A percentile compares a stretch with the other conserved stretches of the same genome.
Conservation (phyloP, 2,329 filamentous ascomycete genomes). For the Aspergillus piperis region DNA sequence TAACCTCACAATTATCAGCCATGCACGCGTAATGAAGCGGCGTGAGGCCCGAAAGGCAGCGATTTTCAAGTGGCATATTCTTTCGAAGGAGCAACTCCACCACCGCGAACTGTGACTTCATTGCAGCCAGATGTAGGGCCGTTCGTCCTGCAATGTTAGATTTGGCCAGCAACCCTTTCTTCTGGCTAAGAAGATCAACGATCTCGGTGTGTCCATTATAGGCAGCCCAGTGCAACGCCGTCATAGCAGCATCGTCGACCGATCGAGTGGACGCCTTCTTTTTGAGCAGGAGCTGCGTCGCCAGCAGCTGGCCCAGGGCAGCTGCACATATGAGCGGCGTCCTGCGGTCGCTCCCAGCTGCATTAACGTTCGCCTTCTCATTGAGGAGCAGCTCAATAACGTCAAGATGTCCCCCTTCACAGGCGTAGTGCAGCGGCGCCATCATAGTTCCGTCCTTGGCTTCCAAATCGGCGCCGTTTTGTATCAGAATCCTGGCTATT, state of each 20-base stretch:
- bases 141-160: conserved; percentile 36
- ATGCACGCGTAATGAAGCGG: conserved; percentile 44
- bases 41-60: conserved; percentile 32
- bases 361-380: conserved; percentile 36
- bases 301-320: conserved; percentile 29
- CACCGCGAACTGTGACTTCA: conserved; percentile 39
- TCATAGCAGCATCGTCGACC: conserved; percentile 39
- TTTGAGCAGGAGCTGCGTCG: conserved; percentile 34
- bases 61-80: conserved; percentile 30
- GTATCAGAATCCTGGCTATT: conserved; percentile 36
- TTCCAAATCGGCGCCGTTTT: conserved; percentile 37
- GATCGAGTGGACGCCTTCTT: conserved; percentile 32
- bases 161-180: conserved; percentile 29
- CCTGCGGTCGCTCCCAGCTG: conserved; percentile 32
- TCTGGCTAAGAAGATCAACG: conserved; percentile 35
- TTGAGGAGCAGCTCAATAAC: conserved; percentile 34
- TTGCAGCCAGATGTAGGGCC: conserved; percentile 39
- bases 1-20: conserved; percentile 31
- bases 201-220: conserved; percentile 42
- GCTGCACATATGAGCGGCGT: conserved; percentile 42
- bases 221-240: conserved; percentile 42
- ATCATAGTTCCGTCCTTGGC: conserved; percentile 40
- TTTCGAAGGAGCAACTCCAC: conserved; percentile 41
- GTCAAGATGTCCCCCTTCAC: conserved; percentile 31
- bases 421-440: conserved; percentile 40